A percentile compares a stretch with the other conserved stretches of the same genome.
Conservation (phyloP, 31 red algal genomes). For the Bonnemaisonia californica region DNA sequence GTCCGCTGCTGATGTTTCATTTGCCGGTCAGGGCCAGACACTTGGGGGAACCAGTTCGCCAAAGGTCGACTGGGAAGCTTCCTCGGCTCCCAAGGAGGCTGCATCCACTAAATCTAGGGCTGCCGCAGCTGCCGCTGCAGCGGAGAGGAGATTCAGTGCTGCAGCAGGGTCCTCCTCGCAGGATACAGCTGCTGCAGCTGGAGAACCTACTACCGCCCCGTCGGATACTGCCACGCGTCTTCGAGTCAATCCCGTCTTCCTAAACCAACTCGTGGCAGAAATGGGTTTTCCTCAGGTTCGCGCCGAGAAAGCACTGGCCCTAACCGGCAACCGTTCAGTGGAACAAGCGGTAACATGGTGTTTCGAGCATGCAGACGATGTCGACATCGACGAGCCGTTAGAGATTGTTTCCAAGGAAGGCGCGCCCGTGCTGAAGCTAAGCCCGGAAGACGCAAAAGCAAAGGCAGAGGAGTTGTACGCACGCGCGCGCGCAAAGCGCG, state of each 20-base stretch:
- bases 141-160: background rate
- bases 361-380: slow-evolving; percentile 90
- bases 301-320: slow-evolving; percentile 75
- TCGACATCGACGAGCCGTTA: slow-evolving; percentile 81
- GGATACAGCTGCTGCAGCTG: background rate
- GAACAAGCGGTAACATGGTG: slow-evolving; percentile 86
- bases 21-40: slow-evolving; percentile 45
- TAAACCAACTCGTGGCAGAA: slow-evolving; percentile 50
- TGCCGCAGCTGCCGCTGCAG: slow-evolving; percentile 3
- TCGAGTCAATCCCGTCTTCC: slow-evolving; percentile 54
- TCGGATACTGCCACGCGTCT: slow-evolving; percentile 51
- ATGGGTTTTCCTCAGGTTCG: slow-evolving; percentile 92
- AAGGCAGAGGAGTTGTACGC: slow-evolving; percentile 54
- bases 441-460: slow-evolving; percentile 71
- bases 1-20: slow-evolving; percentile 41
- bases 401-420: slow-evolving; percentile 68
- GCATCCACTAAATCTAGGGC: background rate
- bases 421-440: slow-evolving; percentile 43
- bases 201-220: background rate
- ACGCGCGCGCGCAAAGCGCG: slow-evolving; percentile 69
- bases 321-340: slow-evolving; percentile 70
- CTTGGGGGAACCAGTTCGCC: slow-evolving; percentile 26
- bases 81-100: background rate
- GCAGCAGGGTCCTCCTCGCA: background rate
- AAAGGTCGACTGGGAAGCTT: slow-evolving; percentile 17